phyloP scores from a whole-genome alignment of 441 rosid species.

The Eutrema salsugineum region DNA sequence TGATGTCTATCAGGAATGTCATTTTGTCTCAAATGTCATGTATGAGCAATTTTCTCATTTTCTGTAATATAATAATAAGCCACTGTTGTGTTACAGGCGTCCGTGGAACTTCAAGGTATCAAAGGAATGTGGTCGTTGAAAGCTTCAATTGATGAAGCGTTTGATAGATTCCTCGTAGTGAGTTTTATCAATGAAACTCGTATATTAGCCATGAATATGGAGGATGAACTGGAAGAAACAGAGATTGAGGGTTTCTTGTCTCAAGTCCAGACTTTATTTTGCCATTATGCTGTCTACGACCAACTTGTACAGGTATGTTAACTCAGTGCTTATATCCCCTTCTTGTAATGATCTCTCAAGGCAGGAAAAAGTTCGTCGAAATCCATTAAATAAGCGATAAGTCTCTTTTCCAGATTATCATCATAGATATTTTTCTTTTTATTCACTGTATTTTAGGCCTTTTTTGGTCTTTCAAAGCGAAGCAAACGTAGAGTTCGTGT shows the following conservation, averaged over 20 bases:
- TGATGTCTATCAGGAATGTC: constrained; percentile 7
- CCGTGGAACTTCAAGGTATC: constrained; percentile 94
- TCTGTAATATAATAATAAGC: not conserved
- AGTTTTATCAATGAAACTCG: constrained; percentile 91
- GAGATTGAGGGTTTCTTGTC: constrained; percentile 90
- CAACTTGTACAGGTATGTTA: constrained; percentile 79
- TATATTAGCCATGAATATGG: constrained; percentile 86
- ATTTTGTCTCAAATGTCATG: not conserved
- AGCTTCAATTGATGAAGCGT: constrained; percentile 79
- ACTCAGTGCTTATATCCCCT: not conserved
- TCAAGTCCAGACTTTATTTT: constrained; percentile 85
- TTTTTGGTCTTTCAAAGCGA: not conserved
- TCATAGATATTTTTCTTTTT: not conserved
- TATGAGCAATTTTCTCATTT: not conserved
- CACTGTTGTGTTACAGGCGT: constrained; percentile 57
- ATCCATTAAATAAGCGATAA: not conserved
- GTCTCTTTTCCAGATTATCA: not conserved
- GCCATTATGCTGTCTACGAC: constrained; percentile 84
- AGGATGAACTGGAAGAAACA: constrained; percentile 91
- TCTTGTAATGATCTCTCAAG: not conserved
- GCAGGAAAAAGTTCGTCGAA: not conserved
- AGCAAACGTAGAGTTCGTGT: not conserved
- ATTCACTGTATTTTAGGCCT: not conserved
- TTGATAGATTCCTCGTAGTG: constrained; percentile 85
- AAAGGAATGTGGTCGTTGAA: constrained; percentile 97